These are phyloP conservation scores for Colletotrichum sp. DNA, from an alignment of 2,329 filamentous ascomycete species.

Conservation along the genomic window DNA sequence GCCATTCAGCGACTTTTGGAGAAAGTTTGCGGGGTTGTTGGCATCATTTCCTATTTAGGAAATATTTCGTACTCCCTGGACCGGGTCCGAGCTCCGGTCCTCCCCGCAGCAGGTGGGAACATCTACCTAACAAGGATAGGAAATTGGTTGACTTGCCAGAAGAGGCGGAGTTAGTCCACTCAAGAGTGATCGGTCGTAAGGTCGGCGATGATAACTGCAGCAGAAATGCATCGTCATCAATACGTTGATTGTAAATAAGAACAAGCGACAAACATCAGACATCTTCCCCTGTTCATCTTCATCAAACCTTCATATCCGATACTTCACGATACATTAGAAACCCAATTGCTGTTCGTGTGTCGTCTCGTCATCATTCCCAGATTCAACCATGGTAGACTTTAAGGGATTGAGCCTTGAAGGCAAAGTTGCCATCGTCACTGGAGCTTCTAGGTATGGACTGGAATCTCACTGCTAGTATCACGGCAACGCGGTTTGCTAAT, in stretches of 20 bases:
- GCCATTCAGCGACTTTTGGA: neutral
- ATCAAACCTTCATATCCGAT: neutral
- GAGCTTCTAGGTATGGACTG: conserved; percentile 16
- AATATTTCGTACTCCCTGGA: neutral
- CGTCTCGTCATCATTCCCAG: neutral
- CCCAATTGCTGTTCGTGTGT: neutral
- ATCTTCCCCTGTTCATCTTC: neutral
- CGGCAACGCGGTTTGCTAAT: neutral
- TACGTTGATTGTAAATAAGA: neutral
- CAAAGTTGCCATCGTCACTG: conserved; percentile 19
- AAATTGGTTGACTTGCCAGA: neutral
- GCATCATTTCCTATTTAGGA: neutral
- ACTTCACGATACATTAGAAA: neutral
- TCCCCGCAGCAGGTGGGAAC: neutral
- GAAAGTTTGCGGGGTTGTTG: neutral
- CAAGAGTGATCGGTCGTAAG: neutral
- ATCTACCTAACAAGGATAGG: neutral
- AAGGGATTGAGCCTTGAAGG: conserved; percentile 26
- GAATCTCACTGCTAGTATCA: neutral
- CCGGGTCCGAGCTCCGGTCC: neutral
- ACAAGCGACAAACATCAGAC: neutral
- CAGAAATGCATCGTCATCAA: neutral
- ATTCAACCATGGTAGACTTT: conserved; percentile 11
- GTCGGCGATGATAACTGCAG: neutral
- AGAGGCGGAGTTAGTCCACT: neutral